Conservation (phyloP, 306 rosid genomes). For the Fragaria nilgerrensis region DNA sequence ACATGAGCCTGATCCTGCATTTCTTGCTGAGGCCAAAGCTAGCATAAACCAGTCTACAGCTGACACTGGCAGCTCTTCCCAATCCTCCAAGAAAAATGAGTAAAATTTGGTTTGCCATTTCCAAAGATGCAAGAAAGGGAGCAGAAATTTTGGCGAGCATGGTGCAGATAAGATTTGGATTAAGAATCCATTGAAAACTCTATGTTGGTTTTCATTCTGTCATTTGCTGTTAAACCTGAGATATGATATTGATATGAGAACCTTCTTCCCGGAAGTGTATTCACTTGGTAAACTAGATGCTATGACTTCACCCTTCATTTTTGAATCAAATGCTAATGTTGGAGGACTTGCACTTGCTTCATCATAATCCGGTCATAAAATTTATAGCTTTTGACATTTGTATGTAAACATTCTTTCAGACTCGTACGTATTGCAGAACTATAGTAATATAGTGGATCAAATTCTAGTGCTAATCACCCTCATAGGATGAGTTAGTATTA, state of each 20-base stretch:
- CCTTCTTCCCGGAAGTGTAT: background rate
- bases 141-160: background rate
- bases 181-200: background rate
- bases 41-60: conserved; percentile 47
- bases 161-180: background rate
- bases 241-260: background rate
- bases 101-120: conserved; percentile 19
- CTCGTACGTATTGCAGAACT: too few species aligned
- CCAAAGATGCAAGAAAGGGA: background rate
- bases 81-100: conserved; percentile 60
- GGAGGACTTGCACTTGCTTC: background rate
- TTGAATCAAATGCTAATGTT: background rate
- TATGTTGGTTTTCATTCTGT: conserved; percentile 1
- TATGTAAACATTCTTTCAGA: too few species aligned
- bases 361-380: background rate
- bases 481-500: too few species aligned
- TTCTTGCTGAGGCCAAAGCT: conserved; percentile 82
- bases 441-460: too few species aligned
- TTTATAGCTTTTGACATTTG: too few species aligned
- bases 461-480: too few species aligned
- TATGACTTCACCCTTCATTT: background rate
- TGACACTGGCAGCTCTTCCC: conserved; percentile 42
- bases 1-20: conserved; percentile 77
- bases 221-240: background rate
- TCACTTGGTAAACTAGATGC: background rate